Percentiles rank a stretch among this genome's conserved stretches.
phyloP scores from a whole-genome alignment of 176 grass and related monocot genomes.

The Aegilops speltoides region DNA sequence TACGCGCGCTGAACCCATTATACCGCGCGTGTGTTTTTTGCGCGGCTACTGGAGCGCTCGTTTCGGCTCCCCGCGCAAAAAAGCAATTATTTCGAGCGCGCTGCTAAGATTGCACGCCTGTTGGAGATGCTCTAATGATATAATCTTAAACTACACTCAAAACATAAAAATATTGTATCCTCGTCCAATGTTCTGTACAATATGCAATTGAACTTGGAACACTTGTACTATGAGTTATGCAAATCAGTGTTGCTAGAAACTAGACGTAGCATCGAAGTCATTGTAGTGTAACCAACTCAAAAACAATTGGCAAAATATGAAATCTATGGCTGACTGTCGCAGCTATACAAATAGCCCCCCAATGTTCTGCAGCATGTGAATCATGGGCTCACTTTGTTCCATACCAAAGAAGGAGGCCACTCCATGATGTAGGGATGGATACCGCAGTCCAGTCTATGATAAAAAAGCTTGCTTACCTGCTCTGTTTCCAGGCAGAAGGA shows the following conservation, averaged over 20 bases:
- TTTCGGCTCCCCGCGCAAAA: too few relatives aligned
- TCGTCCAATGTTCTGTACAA: too few relatives aligned
- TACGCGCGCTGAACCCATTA: too few relatives aligned
- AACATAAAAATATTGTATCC: too few relatives aligned
- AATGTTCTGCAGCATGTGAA: not conserved
- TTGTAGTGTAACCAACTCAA: not conserved
- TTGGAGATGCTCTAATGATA: too few relatives aligned
- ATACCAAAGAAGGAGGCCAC: not conserved
- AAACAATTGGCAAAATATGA: not conserved
- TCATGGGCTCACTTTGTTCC: not conserved
- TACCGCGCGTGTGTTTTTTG: too few relatives aligned
- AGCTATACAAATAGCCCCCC: not conserved
- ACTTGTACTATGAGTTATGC: not conserved
- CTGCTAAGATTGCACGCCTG: too few relatives aligned
- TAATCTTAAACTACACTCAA: too few relatives aligned
- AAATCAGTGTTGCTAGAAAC: not conserved
- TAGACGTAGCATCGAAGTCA: not conserved
- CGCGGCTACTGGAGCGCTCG: too few relatives aligned
- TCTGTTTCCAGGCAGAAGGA: not conserved
- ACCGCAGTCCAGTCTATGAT: not conserved
- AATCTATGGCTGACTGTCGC: not conserved
- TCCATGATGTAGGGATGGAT: not conserved
- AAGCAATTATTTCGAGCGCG: too few relatives aligned
- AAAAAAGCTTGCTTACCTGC: not conserved
- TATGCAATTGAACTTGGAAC: too few relatives aligned